phyloP scores from a whole-genome alignment of 2,329 filamentous ascomycete species.

The Fusarium hostae region DNA sequence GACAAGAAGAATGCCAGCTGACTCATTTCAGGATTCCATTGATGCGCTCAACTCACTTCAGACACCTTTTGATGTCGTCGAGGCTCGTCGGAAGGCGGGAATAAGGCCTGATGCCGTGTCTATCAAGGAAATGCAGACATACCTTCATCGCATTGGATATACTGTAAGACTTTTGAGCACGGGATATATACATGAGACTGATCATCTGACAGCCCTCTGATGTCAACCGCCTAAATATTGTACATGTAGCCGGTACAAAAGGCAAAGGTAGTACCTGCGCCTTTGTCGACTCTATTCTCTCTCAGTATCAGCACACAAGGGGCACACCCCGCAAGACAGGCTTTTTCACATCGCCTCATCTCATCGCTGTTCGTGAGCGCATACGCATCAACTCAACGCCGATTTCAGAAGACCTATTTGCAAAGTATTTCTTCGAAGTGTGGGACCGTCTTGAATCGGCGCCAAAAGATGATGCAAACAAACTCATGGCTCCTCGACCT shows the following conservation, averaged over 20 bases:
- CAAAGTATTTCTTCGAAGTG: conserved; percentile 74
- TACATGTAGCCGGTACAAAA: conserved; percentile 81
- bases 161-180: conserved; percentile 54
- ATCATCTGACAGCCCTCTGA: conserved; percentile 52
- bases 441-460: conserved; percentile 66
- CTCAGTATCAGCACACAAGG: conserved; percentile 56
- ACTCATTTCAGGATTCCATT: conserved; percentile 77
- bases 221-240: conserved; percentile 70
- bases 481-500: conserved; percentile 57
- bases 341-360: conserved; percentile 76
- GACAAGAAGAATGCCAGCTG: conserved; percentile 5
- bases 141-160: conserved; percentile 82
- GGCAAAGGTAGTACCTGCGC: conserved; percentile 80
- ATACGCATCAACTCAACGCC: conserved; percentile 71
- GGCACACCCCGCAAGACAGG: conserved; percentile 61
- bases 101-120: conserved; percentile 74
- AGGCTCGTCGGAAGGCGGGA: conserved; percentile 80
- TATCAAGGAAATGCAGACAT: conserved; percentile 82
- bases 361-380: conserved; percentile 74
- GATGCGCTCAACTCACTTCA: conserved; percentile 89
- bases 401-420: conserved; percentile 68
- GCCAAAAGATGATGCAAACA: conserved; percentile 46
- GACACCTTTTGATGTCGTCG: conserved; percentile 83
- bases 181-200: background rate
- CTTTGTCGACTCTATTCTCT: conserved; percentile 72